Evolutionary conservation across 2,329 filamentous ascomycete genomes (phyloP), one percentile per base, ranked within the genome.

Genomic region (Arthrinium phaeospermum): DNA sequence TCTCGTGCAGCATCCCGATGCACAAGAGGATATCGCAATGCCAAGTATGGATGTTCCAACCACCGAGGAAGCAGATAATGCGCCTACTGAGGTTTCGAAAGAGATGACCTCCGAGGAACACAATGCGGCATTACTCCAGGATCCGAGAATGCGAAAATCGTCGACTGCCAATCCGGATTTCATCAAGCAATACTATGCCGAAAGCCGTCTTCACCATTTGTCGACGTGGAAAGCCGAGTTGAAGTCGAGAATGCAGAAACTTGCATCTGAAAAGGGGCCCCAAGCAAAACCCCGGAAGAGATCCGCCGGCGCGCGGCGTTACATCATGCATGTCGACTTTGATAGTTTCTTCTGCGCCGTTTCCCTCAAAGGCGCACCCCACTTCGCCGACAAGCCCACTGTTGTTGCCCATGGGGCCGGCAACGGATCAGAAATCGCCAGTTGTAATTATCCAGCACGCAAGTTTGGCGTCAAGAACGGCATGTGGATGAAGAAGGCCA

Each of bases 341-440:
- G 97, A 99, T 83, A 96, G 95, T 81, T 99, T 99, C 83, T 99
- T 99, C 82, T 98, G 95, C 73, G 94, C 97, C 0, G 94, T 99
- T 0, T 98, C 96, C 0, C 80, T 91, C 19, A 94, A 95, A 77
- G 93, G 91, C 71, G 87, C 91, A 34, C 95, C 96, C 0, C 91
- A 97, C 27, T 92, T 90, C 73, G 85, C 87, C 51, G 91, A 93
- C 69, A 96, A 95, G 78, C 96, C 97, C 0, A 91, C 93, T 2
- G 96, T 94, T 0, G 93, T 99, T 46, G 96, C 96, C 4, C 96
- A 99, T 79, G 93, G 96, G 5, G 89, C 88, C 64, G 96, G 96
- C 0, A 90, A 90, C 34, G 94, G 94, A 0, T 98, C 96, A 0
- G 96, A 99, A 80, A 98, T 99, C 78, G 96, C 96, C 30, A 98